Conservation (phyloP, 1,284 basidiomycete genomes). For the Trametes polyzona region DNA sequence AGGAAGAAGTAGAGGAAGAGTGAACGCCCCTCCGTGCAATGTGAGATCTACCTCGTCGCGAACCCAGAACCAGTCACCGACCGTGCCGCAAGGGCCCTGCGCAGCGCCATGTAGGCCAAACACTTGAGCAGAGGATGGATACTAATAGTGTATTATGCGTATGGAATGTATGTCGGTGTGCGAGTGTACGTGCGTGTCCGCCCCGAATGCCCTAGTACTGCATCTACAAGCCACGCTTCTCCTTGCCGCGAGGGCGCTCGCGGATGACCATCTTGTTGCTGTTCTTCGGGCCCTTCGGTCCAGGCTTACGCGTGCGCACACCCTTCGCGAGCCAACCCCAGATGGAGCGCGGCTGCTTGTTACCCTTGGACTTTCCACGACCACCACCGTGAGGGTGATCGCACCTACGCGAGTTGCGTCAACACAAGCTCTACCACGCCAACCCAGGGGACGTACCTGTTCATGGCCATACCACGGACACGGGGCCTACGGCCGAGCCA, state of each 20-base stretch:
- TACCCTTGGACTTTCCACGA: conserved; percentile 96
- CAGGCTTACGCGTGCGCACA: conserved; percentile 90
- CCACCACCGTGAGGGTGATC: conserved; percentile 99
- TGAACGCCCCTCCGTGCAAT: not conserved
- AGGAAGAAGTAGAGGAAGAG: conserved; percentile 40
- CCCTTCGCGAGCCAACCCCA: conserved; percentile 95
- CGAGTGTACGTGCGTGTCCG: conserved; percentile 10
- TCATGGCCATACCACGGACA: conserved; percentile 98
- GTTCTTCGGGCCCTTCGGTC: conserved; percentile 82
- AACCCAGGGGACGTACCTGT: conserved; percentile 66
- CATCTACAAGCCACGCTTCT: conserved; percentile 50
- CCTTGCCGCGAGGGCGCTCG: conserved; percentile 85
- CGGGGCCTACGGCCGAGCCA: conserved; percentile 90
- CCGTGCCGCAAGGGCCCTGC: not conserved
- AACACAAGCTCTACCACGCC: not conserved
- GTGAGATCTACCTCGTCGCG: not conserved
- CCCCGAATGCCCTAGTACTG: not conserved
- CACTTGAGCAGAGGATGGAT: conserved; percentile 3
- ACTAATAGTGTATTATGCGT: conserved; percentile 27
- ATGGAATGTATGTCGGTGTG: conserved; percentile 13
- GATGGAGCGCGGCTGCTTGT: conserved; percentile 89
- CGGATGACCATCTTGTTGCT: conserved; percentile 95
- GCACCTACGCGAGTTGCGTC: conserved; percentile 46
- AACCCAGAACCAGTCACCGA: not conserved
- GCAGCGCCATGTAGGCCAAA: not conserved